Base-by-base conservation (phyloP, 148 eudicot genomes). In the Fallopia convolvulus region DNA sequence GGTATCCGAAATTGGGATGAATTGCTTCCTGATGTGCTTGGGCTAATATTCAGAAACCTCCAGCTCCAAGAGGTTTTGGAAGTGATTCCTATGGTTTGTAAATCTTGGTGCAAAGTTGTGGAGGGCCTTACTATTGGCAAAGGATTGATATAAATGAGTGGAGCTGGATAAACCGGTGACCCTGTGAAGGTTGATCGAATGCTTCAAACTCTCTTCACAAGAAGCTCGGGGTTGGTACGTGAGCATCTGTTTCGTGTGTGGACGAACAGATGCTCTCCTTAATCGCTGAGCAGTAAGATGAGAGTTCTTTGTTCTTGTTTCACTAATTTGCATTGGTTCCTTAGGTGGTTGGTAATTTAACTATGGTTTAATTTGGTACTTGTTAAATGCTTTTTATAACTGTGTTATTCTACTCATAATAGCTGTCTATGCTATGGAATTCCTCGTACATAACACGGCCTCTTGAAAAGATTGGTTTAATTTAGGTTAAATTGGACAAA, bases 51-150 rank as follows among this genome's bases (percentile, higher is more conserved):
- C 79, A 73, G 78, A 56, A 84, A 87, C 23, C 80, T 91, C 0
- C 40, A 84, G 0, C 84, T 91, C 12, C 75, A 86, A 56, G 89
- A 91, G 60, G 79, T 70, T 32, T 58, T 91, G 0, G 81, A 88
- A 50, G 92, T 91, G 75, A 82, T 91, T 74, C 95, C 95, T 4
- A 75, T 83, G 77, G 95, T 91, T 39, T 91, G 95, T 79, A 89
- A 86, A 82, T 81, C 95, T 9, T 91, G 95, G 95, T 72, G 80
- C 63, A 87, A 79, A 82, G 89, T 83, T 49, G 88, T 85, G n/a
- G 81, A 61, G 95, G 88, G n/a, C 92, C 92, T 78, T 91, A 87
- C 78, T 91, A 90, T 79, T 91, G 95, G 95, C 90, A 86, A 80
- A 88, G 80, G 68, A 86, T 91, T 9, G 90, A 89, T 79, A 83